Conservation (phyloP, 1,139 yeast genomes). For the Komagataea norvegica region DNA sequence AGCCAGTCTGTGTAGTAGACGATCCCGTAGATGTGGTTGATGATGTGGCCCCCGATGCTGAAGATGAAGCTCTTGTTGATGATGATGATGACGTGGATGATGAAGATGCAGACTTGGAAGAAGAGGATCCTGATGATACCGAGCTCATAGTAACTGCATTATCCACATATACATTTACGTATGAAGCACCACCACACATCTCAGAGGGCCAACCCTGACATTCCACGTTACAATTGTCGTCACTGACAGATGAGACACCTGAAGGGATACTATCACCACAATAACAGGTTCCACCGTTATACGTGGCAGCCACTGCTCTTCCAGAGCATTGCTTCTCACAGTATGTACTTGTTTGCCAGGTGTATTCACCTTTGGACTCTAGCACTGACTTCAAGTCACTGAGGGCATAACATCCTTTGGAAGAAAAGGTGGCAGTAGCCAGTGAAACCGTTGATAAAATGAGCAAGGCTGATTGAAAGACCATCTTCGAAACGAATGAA, state of each 20-base stretch:
- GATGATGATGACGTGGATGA: constrained; percentile 25
- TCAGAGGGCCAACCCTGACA: constrained; percentile 58
- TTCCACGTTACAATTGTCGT: constrained; percentile 41
- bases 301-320: constrained; percentile 47
- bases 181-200: constrained; percentile 58
- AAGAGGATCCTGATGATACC: constrained; percentile 25
- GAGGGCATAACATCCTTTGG: constrained; percentile 21
- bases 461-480: no score
- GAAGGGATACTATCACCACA: constrained; percentile 45
- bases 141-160: no score
- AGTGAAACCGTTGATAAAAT: background rate
- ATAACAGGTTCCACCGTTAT: constrained; percentile 51
- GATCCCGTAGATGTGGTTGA: no score
- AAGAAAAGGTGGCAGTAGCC: constrained; percentile 7
- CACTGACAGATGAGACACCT: constrained; percentile 29
- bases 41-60: no score
- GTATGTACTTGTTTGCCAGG: constrained; percentile 48
- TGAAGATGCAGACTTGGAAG: constrained; percentile 24
- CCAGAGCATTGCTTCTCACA: constrained; percentile 46
- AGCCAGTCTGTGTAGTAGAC: constrained; percentile 14
- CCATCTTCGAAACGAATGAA: no score
- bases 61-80: constrained; percentile 16
- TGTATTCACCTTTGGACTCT: constrained; percentile 28
- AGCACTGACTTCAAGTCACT: constrained; percentile 14
- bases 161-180: constrained; percentile 43